Conservation (phyloP, 2,329 filamentous ascomycete species). For the Xylariaceae sp. region DNA sequence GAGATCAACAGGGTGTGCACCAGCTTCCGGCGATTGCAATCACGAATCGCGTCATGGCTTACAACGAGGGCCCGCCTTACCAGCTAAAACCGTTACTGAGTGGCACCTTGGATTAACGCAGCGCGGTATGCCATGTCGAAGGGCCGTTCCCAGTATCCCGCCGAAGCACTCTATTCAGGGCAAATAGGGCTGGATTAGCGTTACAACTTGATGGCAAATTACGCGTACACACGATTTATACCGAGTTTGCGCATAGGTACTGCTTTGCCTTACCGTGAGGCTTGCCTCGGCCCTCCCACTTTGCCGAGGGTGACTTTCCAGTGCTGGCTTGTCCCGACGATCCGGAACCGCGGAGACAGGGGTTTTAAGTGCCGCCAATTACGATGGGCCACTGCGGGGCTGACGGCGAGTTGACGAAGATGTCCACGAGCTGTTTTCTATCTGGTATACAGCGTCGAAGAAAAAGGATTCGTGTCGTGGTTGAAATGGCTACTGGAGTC, state of each 20-base stretch:
- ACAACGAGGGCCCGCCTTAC: background rate
- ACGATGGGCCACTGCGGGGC: background rate
- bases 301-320: background rate
- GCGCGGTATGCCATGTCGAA: background rate
- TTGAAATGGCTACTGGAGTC: background rate
- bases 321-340: constrained; percentile 7
- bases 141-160: background rate
- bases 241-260: background rate
- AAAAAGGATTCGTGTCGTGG: background rate
- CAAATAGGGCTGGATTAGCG: background rate
- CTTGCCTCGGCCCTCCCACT: background rate
- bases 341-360: constrained; percentile 3
- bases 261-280: background rate
- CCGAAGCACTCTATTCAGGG: background rate
- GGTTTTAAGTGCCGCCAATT: constrained; percentile 4
- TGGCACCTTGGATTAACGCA: background rate
- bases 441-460: background rate
- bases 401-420: background rate
- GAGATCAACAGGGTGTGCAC: background rate
- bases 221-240: background rate
- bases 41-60: too few species aligned
- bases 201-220: background rate
- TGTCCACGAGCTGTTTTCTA: background rate
- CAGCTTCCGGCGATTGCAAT: background rate
- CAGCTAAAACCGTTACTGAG: background rate